Evolutionary conservation across 1,284 basidiomycete species (phyloP).

Genomic region (Coniferiporia weirii): DNA sequence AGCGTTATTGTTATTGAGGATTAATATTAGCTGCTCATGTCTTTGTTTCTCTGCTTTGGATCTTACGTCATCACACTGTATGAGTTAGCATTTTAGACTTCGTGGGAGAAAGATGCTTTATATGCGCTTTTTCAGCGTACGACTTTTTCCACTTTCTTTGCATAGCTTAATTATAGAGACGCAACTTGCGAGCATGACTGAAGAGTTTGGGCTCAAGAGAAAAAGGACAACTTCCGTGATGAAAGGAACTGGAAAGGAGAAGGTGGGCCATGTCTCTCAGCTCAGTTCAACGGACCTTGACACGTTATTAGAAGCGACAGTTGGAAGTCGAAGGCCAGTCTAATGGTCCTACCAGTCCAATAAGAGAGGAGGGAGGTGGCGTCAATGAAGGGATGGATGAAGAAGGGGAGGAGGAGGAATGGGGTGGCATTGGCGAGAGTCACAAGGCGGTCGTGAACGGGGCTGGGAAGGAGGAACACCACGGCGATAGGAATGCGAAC

Average conservation of each 20-base stretch:
- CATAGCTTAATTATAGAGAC: background rate
- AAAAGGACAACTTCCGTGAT: background rate
- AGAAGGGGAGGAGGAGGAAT: conserved; percentile 27
- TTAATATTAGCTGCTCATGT: conserved; percentile 18
- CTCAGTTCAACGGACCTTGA: background rate
- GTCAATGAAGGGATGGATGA: conserved; percentile 26
- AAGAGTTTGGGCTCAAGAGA: background rate
- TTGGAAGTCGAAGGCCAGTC: background rate
- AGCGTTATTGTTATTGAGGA: conserved; percentile 41
- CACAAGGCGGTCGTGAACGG: background rate
- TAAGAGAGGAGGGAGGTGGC: background rate
- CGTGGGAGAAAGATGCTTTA: conserved; percentile 1
- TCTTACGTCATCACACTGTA: background rate
- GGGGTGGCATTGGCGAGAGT: conserved; percentile 21
- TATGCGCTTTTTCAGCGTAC: background rate
- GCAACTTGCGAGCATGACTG: background rate
- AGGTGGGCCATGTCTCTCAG: background rate
- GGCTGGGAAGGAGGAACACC: background rate
- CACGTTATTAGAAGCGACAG: background rate
- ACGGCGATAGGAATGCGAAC: conserved; percentile 27
- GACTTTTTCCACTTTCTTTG: background rate
- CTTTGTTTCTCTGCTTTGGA: too few relatives aligned
- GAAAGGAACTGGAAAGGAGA: background rate
- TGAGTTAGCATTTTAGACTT: conserved; percentile 7
- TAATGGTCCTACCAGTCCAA: background rate